Percentiles rank a stretch among this genome's conserved stretches.
phyloP scores from a whole-genome alignment of 1,139 yeast species.

The Hansenula anomala region DNA sequence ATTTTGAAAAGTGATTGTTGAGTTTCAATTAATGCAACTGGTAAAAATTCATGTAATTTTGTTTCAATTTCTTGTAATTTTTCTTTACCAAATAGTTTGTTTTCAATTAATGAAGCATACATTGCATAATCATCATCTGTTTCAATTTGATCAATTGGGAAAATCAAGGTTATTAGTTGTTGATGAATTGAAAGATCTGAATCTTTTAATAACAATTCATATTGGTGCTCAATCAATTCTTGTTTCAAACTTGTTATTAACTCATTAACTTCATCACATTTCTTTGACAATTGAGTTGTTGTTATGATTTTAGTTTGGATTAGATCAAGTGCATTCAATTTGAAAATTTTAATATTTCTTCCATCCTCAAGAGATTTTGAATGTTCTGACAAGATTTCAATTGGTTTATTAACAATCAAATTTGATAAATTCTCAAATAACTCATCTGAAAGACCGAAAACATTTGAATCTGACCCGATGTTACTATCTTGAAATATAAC shows the following conservation, averaged over 20 bases:
- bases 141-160: slow-evolving; percentile 46
- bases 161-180: slow-evolving; percentile 67
- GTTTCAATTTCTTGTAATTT: slow-evolving; percentile 38
- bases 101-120: slow-evolving; percentile 62
- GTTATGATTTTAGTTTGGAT: slow-evolving; percentile 53
- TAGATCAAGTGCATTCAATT: slow-evolving; percentile 56
- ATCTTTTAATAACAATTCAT: slow-evolving; percentile 38
- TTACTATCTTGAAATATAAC: slow-evolving; percentile 40
- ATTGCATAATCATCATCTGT: slow-evolving; percentile 44
- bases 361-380: slow-evolving; percentile 20
- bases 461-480: slow-evolving; percentile 23
- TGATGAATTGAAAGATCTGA: slow-evolving; percentile 52
- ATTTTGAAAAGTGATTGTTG: slow-evolving; percentile 51
- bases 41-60: slow-evolving; percentile 45
- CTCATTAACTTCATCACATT: slow-evolving; percentile 32
- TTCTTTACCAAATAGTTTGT: slow-evolving; percentile 48
- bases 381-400: slow-evolving; percentile 35
- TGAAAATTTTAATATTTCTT: slow-evolving; percentile 32
- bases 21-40: slow-evolving; percentile 57
- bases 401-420: slow-evolving; percentile 44
- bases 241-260: slow-evolving; percentile 30
- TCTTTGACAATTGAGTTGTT: slow-evolving; percentile 28
- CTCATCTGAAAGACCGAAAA: slow-evolving; percentile 33
- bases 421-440: slow-evolving; percentile 31
- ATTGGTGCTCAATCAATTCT: slow-evolving; percentile 38